phyloP scores from a whole-genome alignment of 352 stramenopile species.

The Globisporangium emineosum region DNA sequence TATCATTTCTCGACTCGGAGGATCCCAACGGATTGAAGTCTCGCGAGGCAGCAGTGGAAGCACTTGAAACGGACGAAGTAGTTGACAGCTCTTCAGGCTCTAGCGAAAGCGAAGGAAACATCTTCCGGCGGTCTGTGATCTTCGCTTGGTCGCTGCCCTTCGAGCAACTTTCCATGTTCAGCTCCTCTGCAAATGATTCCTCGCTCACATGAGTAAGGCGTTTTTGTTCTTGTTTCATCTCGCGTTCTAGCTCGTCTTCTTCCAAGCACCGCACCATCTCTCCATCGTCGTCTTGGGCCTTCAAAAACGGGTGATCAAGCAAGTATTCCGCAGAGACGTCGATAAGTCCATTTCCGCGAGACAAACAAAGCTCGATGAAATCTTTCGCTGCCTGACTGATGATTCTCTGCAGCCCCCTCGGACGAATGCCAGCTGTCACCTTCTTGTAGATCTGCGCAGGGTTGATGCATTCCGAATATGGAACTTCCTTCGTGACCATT shows the following conservation, averaged over 20 bases:
- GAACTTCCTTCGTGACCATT: conserved; percentile 99
- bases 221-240: conserved; percentile 47
- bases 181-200: conserved; percentile 59
- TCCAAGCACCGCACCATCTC: conserved; percentile 74
- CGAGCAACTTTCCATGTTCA: conserved; percentile 77
- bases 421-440: conserved; percentile 81
- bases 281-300: conserved; percentile 72
- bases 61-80: conserved; percentile 20
- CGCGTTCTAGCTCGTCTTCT: conserved; percentile 62
- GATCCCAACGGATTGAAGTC: conserved; percentile 14
- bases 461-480: conserved; percentile 96
- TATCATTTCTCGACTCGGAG: conserved; percentile 12
- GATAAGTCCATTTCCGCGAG: conserved; percentile 70
- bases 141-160: conserved; percentile 30
- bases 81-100: conserved; percentile 50
- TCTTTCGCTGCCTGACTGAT: conserved; percentile 69
- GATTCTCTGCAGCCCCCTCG: conserved; percentile 66
- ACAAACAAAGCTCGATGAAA: conserved; percentile 85
- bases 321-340: conserved; percentile 83
- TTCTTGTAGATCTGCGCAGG: conserved; percentile 91
- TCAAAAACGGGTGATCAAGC: conserved; percentile 71
- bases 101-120: conserved; percentile 52
- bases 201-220: conserved; percentile 49
- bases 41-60: conserved; percentile 12
- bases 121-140: conserved; percentile 41